Base-by-base conservation (phyloP, 129 eudicot genomes). In the Arctium lappa region DNA sequence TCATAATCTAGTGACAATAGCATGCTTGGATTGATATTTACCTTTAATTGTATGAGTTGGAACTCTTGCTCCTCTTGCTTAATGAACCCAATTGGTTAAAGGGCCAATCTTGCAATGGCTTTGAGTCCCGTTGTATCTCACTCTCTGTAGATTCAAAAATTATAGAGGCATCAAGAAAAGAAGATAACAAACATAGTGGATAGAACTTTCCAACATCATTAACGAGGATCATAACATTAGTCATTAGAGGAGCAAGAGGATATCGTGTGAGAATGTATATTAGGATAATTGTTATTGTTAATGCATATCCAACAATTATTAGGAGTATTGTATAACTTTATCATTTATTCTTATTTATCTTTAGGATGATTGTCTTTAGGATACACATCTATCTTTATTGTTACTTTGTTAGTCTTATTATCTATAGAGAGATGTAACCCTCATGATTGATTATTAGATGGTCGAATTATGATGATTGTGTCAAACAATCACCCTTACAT, bases 61-160 rank as follows among this genome's bases (percentile, higher is more conserved):
- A 18, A 13, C 22, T n/a, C 2, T 75, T 22, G 12, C 4, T 56
- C 78, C 8, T 30, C 53, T 80, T 32, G 60, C 69, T 46, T 18
- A 81, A 13, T 29, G 32, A 37, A 8, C 32, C 78, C 73, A n/a
- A 22, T 36, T 72, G n/a, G 31, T 62, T 70, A 6, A 11, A 72
- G 11, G 63, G 84, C 33, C 53, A 79, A 81, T 79, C 82, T 40
- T 40, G 74, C 82, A 66, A 29, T 30, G n/a, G 63, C 68, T 40
- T 79, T 30, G 30, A 44, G 18, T 69, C 50, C 76, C 18, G 3
- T 69, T 31, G 71, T 79, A 79, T 79, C 69, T 79, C 75, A 69
- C 40, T 73, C 84, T 81, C 56, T 81, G 42, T 62, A 27, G 33
- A 22, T 36, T 29, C 5, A 81, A 36, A 72, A 34, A 38, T 34